Evolutionary conservation across 768 basidiomycete species (phyloP).

Genomic region (Cyathus striatus): DNA sequence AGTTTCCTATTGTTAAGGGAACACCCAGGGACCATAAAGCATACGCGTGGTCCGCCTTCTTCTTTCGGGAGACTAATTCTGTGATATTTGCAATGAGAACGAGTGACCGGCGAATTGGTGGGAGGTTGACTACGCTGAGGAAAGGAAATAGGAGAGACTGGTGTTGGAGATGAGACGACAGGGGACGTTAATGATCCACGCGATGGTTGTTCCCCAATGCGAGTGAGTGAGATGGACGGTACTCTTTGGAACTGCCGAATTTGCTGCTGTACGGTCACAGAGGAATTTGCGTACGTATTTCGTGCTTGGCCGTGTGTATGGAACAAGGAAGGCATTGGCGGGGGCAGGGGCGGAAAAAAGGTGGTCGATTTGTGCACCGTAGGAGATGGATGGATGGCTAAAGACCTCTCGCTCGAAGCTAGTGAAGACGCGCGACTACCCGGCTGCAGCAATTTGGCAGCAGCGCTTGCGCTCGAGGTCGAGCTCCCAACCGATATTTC

Average conservation of each 20-base stretch:
- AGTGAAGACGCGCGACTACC: slow-evolving; percentile 46
- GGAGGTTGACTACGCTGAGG: slow-evolving; percentile 13
- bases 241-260: slow-evolving; percentile 6
- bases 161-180: slow-evolving; percentile 1
- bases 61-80: slow-evolving; percentile 58
- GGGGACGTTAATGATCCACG: not conserved
- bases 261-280: slow-evolving; percentile 11
- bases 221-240: slow-evolving; percentile 4
- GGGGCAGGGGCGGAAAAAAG: slow-evolving; percentile 11
- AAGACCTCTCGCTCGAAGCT: slow-evolving; percentile 28
- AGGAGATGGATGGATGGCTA: slow-evolving; percentile 19
- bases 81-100: slow-evolving; percentile 68
- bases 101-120: slow-evolving; percentile 48
- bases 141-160: slow-evolving; percentile 8
- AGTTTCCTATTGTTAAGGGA: slow-evolving; percentile 52
- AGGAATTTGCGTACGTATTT: not conserved
- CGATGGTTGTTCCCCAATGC: not conserved
- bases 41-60: slow-evolving; percentile 47
- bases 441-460: slow-evolving; percentile 25
- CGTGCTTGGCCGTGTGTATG: slow-evolving; percentile 28
- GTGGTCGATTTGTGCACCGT: slow-evolving; percentile 19
- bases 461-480: slow-evolving; percentile 32
- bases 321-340: slow-evolving; percentile 23
- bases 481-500: slow-evolving; percentile 21
- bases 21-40: slow-evolving; percentile 67